Evolutionary conservation across 768 basidiomycete genomes (phyloP), one percentile per base, ranked within the genome.

Genomic region (Leccinum pellstonianum): DNA sequence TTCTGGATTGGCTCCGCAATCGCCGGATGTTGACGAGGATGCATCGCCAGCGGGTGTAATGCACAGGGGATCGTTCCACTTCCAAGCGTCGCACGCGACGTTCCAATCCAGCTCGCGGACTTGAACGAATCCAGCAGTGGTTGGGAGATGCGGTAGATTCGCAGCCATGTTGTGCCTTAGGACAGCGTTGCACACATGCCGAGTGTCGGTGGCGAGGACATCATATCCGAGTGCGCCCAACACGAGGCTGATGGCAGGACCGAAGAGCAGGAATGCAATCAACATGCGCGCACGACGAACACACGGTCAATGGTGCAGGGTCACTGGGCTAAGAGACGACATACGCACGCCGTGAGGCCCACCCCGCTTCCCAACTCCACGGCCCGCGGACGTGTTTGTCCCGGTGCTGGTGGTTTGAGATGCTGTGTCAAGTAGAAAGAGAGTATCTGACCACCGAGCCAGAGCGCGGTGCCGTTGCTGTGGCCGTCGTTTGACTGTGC

Each of bases 331-430:
- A 35, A 52, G 58, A 19, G 35, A 31, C n/a, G 59, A 48, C 61
- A 58, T 56, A 77, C 87, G 73, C 73, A 90, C 84, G 90, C 82
- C 63, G 86, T 85, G 57, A 92, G 81, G 48, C 92, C 93, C 35
- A 90, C 85, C 21, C 93, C 93, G 66, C 87, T 86, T 57, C 93
- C 93, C 19, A 95, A 76, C 70, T 96, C 93, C 58, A 93, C 75
- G 8, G 82, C 86, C 56, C 77, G 77, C 29, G 71, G 76, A 61
- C 73, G 71, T 49, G 54, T 59, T 33, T 59, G 55, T 57, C 47
- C 23, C 1, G 15, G 56, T 5, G 3, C 25, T 9, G 54, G 52
- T 55, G n/a, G 63, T 47, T 66, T 74, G 65, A 77, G 76, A 21
- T 76, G 62, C 51, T 78, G 72, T 19, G 79, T 74, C 33, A 92